A percentile compares a stretch with the other conserved stretches of the same genome.
Conservation (phyloP, 495 filamentous ascomycete genomes). For the Niebla homalea region DNA sequence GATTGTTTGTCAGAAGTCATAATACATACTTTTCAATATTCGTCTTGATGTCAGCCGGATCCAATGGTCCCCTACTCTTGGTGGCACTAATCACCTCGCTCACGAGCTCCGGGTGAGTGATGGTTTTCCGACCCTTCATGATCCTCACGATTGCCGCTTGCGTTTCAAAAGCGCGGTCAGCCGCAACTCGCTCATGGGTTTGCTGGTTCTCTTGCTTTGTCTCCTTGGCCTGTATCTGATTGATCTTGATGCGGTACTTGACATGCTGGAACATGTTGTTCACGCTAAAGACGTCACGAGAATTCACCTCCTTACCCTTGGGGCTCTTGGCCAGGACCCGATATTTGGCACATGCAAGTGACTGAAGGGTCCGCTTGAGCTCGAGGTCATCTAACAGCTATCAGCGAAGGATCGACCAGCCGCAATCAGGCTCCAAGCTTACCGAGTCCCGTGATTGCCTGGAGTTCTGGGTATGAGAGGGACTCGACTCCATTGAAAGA, state of each 20-base stretch:
- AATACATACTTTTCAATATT: conserved; percentile 81
- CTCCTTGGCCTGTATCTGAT: conserved; percentile 93
- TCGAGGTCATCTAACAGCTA: conserved; percentile 49
- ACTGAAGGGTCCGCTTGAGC: conserved; percentile 81
- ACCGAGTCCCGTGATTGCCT: conserved; percentile 54
- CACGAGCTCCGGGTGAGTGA: conserved; percentile 69
- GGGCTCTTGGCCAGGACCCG: conserved; percentile 80
- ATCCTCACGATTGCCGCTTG: conserved; percentile 95
- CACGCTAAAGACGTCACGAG: conserved; percentile 66
- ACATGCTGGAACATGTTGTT: conserved; percentile 63
- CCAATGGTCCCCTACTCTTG: conserved; percentile 66
- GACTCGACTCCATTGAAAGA: conserved; percentile 69
- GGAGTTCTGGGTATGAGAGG: conserved; percentile 57
- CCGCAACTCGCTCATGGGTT: conserved; percentile 77
- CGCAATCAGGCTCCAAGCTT: conserved; percentile 18
- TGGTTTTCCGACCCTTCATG: conserved; percentile 88
- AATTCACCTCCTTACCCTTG: conserved; percentile 64
- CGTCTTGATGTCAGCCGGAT: conserved; percentile 77
- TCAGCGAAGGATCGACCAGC: conserved; percentile 11
- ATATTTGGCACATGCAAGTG: conserved; percentile 76
- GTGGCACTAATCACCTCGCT: conserved; percentile 82
- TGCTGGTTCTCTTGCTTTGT: conserved; percentile 83
- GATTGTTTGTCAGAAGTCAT: neutral
- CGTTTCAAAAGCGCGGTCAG: conserved; percentile 86
- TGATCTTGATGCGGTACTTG: conserved; percentile 93